A percentile compares a stretch with the other conserved stretches of the same genome.
phyloP scores from a whole-genome alignment of 257 asterid species.

The Nicotiana attenuata region DNA sequence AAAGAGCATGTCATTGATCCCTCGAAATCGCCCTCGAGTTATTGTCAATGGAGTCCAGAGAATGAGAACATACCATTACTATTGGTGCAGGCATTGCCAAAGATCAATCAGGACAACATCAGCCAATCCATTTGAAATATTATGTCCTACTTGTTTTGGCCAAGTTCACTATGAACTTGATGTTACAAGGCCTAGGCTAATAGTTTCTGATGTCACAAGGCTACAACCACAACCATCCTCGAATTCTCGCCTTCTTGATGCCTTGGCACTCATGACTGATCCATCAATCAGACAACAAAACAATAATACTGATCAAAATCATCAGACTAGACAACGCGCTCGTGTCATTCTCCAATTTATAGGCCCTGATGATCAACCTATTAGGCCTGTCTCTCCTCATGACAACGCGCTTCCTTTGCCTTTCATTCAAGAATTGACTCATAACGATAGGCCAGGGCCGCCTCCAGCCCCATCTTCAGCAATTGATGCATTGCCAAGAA shows the following conservation, averaged over 20 bases:
- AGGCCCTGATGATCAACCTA: slow-evolving; percentile 41
- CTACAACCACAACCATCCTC: slow-evolving; percentile 42
- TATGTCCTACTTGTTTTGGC: slow-evolving; percentile 64
- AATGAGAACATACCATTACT: slow-evolving; percentile 68
- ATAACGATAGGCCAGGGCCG: slow-evolving; percentile 39
- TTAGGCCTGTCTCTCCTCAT: slow-evolving; percentile 28
- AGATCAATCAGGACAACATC: slow-evolving; percentile 70
- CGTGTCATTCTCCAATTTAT: slow-evolving; percentile 48
- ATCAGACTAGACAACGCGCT: slow-evolving; percentile 27
- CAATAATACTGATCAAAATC: background rate
- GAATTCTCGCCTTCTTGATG: slow-evolving; percentile 37
- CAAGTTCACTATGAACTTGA: slow-evolving; percentile 59
- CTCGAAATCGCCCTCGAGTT: slow-evolving; percentile 42
- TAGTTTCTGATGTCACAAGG: slow-evolving; percentile 15
- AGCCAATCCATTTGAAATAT: slow-evolving; percentile 50
- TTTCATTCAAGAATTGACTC: slow-evolving; percentile 29
- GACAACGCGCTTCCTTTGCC: slow-evolving; percentile 12
- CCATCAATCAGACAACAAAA: slow-evolving; percentile 23
- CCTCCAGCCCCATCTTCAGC: slow-evolving; percentile 35
- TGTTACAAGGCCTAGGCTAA: slow-evolving; percentile 46
- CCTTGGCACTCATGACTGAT: slow-evolving; percentile 44
- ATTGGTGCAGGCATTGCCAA: slow-evolving; percentile 75
- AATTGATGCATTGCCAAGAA: slow-evolving; percentile 41
- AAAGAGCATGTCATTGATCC: slow-evolving; percentile 32
- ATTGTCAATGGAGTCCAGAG: slow-evolving; percentile 56